These are phyloP conservation scores for Daedalea quercina DNA, from an alignment of 768 basidiomycete species.

Conservation along the genomic window DNA sequence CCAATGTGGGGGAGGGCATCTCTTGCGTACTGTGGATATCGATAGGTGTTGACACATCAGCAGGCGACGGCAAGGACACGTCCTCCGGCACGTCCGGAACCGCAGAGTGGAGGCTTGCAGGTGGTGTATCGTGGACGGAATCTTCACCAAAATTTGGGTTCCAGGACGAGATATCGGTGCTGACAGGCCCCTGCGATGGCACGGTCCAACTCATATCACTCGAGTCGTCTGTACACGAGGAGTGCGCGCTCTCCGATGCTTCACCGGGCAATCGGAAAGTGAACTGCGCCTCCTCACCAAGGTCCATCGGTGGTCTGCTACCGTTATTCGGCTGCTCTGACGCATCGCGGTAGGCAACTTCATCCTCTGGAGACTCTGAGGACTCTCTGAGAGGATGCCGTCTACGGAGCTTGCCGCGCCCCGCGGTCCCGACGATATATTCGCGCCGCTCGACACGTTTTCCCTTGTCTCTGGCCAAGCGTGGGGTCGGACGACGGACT, in stretches of 20 bases:
- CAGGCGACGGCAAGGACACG: not conserved
- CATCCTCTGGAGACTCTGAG: slow-evolving; percentile 1
- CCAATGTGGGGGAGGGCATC: not conserved
- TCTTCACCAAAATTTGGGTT: not conserved
- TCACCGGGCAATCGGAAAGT: not conserved
- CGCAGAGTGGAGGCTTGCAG: not conserved
- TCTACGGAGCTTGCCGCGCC: not conserved
- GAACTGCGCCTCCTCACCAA: slow-evolving; percentile 3
- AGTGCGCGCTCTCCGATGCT: not conserved
- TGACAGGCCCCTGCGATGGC: not conserved
- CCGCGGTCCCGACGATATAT: not conserved
- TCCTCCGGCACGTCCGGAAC: not conserved
- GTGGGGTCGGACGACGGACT: not conserved
- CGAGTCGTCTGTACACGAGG: too few species aligned
- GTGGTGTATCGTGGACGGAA: too few species aligned
- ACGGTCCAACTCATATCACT: too few species aligned
- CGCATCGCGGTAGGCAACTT: too few species aligned
- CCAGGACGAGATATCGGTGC: not conserved
- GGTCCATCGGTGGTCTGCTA: not conserved
- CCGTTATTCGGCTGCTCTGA: too few species aligned
- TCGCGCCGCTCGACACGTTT: not conserved
- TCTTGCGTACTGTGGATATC: not conserved
- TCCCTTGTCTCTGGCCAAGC: slow-evolving; percentile 4
- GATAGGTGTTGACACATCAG: not conserved
- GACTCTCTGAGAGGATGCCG: slow-evolving; percentile 1